phyloP scores from a whole-genome alignment of 2,329 filamentous ascomycete species.

The Nigrospora sphaerica region DNA sequence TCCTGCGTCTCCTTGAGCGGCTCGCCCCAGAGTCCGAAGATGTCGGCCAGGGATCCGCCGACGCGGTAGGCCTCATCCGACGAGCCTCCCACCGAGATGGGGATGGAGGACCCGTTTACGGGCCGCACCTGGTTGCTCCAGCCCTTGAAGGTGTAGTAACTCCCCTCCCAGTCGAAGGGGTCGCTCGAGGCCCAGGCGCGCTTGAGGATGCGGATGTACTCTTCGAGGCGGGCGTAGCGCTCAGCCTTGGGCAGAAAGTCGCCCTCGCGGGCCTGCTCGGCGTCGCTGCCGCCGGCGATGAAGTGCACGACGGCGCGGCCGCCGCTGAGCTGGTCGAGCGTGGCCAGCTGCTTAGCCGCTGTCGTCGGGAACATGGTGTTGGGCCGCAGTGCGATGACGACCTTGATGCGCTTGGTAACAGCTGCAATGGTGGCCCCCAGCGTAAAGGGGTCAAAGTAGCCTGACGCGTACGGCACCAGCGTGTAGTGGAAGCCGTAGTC shows the following conservation, averaged over 20 bases:
- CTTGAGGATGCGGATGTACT: constrained; percentile 54
- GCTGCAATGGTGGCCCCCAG: constrained; percentile 50
- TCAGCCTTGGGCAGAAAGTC: constrained; percentile 52
- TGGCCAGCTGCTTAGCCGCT: constrained; percentile 54
- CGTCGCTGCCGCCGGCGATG: constrained; percentile 55
- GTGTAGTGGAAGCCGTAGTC: constrained; percentile 58
- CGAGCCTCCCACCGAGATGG: constrained; percentile 52
- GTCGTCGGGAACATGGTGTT: constrained; percentile 58
- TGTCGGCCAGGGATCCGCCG: constrained; percentile 51
- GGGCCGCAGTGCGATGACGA: constrained; percentile 55
- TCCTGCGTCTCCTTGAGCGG: constrained; percentile 57
- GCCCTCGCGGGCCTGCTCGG: constrained; percentile 52
- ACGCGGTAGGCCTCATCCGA: constrained; percentile 53
- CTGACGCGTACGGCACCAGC: constrained; percentile 50
- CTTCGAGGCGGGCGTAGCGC: constrained; percentile 50
- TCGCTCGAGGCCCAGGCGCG: constrained; percentile 50
- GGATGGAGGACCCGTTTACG: constrained; percentile 40
- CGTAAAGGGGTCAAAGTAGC: constrained; percentile 49
- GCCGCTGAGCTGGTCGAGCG: constrained; percentile 50
- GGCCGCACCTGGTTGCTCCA: constrained; percentile 49
- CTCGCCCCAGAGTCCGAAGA: constrained; percentile 59
- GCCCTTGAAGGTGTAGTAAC: constrained; percentile 52
- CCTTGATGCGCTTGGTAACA: constrained; percentile 50
- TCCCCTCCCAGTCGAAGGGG: constrained; percentile 54
- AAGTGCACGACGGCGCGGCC: constrained; percentile 56